These are phyloP conservation scores for Salix brachista DNA, from an alignment of 345 rosid species.

Conservation along the genomic window DNA sequence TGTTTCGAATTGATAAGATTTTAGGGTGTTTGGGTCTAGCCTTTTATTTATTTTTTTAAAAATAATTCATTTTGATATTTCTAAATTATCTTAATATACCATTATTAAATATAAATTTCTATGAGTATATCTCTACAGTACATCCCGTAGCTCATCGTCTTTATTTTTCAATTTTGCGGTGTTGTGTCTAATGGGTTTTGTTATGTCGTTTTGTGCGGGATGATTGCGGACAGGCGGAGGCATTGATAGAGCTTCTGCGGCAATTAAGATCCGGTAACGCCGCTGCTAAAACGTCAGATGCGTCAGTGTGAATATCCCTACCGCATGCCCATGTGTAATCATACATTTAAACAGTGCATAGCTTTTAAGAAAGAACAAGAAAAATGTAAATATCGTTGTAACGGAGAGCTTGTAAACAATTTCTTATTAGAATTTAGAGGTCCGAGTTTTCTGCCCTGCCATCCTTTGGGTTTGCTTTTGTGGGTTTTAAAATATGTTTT, in stretches of 20 bases:
- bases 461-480: neutral
- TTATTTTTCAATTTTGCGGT: neutral
- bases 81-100: no score
- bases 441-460: neutral
- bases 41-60: no score
- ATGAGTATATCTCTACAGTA: no score
- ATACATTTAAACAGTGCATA: neutral
- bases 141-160: no score
- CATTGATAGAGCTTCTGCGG: slow-evolving; percentile 70
- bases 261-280: slow-evolving; percentile 78
- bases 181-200: slow-evolving; percentile 13
- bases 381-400: slow-evolving; percentile 8
- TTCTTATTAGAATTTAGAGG: neutral
- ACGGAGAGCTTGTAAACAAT: neutral
- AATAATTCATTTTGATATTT: no score
- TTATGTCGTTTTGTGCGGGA: slow-evolving; percentile 27
- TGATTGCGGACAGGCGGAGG: slow-evolving; percentile 61
- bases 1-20: neutral
- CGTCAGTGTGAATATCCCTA: slow-evolving; percentile 30
- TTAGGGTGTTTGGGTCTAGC: no score
- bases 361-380: neutral
- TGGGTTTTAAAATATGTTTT: neutral
- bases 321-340: slow-evolving; percentile 25
- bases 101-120: no score
- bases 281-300: slow-evolving; percentile 47